phyloP scores from a whole-genome alignment of 1,284 basidiomycete species.

The Pseudomicrostroma phylloplanum region DNA sequence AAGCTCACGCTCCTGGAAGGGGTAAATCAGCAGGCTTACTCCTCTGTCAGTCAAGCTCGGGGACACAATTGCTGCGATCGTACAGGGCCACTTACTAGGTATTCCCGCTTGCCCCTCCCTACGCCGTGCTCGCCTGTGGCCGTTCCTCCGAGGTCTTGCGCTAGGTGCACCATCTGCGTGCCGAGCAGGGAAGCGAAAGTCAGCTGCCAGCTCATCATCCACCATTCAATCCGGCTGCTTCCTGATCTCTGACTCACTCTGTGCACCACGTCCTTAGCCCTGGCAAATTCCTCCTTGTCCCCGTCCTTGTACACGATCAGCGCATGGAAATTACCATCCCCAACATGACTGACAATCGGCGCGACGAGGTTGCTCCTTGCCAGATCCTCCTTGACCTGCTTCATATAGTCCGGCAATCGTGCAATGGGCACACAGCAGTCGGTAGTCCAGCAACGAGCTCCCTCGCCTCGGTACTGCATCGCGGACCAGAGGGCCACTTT shows the following conservation, averaged over 20 bases:
- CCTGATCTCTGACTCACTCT: too few species aligned
- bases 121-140: conserved; percentile 52
- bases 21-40: too few species aligned
- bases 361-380: conserved; percentile 60
- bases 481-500: conserved; percentile 75
- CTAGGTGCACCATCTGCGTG: conserved; percentile 47
- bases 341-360: conserved; percentile 72
- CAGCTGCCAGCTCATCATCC: too few species aligned
- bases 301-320: conserved; percentile 30
- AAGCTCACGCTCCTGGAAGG: conserved; percentile 34
- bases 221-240: too few species aligned
- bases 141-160: conserved; percentile 54
- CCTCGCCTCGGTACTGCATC: conserved; percentile 53
- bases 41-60: too few species aligned
- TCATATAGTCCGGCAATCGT: conserved; percentile 67
- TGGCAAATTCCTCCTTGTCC: conserved; percentile 26
- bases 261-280: conserved; percentile 53
- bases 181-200: too few species aligned
- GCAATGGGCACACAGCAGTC: conserved; percentile 71
- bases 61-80: too few species aligned
- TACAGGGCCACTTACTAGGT: too few species aligned
- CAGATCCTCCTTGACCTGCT: conserved; percentile 70
- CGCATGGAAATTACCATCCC: conserved; percentile 63
- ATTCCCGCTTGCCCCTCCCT: conserved; percentile 33
- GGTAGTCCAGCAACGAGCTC: conserved; percentile 67